Evolutionary conservation across 73 alveolate genomes (phyloP).

Genomic region (Halteria grandinella): DNA sequence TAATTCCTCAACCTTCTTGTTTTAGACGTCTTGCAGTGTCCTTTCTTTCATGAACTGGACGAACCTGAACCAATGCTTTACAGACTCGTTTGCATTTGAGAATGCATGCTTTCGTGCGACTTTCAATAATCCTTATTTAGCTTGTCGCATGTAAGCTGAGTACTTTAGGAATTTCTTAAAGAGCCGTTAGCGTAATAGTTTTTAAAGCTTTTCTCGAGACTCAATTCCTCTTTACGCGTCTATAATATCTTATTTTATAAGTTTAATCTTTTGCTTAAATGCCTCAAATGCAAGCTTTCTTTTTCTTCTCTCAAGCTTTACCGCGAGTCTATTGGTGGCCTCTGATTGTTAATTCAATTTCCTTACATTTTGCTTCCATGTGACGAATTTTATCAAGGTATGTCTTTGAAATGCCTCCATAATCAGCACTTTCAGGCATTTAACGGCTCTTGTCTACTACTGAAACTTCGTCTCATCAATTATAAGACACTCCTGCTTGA

Average conservation of each 20-base stretch:
- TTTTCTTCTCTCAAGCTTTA: conserved; percentile 18
- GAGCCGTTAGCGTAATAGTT: too few relatives aligned
- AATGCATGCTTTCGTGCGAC: too few relatives aligned
- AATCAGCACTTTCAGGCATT: not conserved
- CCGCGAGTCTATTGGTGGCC: not conserved
- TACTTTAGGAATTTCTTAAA: too few relatives aligned
- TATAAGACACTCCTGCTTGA: not conserved
- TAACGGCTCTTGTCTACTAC: conserved; percentile 24
- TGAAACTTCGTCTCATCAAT: conserved; percentile 6
- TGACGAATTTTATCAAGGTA: too few relatives aligned
- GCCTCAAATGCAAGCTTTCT: conserved; percentile 4
- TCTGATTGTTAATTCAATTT: not conserved
- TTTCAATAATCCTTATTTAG: too few relatives aligned
- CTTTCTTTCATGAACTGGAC: not conserved
- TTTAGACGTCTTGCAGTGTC: not conserved
- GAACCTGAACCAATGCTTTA: conserved; percentile 15
- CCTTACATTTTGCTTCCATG: conserved; percentile 14
- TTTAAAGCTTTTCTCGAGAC: conserved; percentile 22
- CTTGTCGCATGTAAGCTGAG: too few relatives aligned
- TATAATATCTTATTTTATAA: too few relatives aligned
- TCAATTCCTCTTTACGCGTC: too few relatives aligned
- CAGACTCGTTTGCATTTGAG: too few relatives aligned
- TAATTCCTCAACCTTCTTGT: not conserved
- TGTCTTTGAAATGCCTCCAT: not conserved
- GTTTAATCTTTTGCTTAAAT: not conserved